phyloP scores from a whole-genome alignment of 1,139 yeast species.

The Suhomyces anneliseae region DNA sequence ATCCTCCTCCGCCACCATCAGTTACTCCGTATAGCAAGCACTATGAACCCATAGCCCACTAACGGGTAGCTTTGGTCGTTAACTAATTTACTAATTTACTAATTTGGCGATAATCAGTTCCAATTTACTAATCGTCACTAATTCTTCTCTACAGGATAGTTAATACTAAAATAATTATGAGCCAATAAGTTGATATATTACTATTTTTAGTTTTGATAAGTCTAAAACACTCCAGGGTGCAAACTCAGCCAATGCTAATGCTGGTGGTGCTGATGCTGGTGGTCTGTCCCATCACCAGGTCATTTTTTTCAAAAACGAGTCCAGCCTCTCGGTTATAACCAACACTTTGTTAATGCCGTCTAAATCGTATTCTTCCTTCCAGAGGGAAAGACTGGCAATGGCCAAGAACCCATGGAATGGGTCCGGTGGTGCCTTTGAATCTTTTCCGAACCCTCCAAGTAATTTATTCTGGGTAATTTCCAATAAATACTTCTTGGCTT shows the following conservation, averaged over 20 bases:
- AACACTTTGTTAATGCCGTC: slow-evolving; percentile 13
- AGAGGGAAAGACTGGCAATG: slow-evolving; percentile 53
- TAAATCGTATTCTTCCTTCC: slow-evolving; percentile 20
- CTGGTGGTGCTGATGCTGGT: neutral
- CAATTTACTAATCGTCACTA: no score
- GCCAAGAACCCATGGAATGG: slow-evolving; percentile 68
- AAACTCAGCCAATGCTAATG: neutral
- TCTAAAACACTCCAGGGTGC: neutral
- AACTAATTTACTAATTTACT: neutral
- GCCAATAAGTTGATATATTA: no score
- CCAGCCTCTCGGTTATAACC: slow-evolving; percentile 27
- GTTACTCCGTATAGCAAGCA: no score
- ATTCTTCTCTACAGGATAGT: no score
- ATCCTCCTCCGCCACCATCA: no score
- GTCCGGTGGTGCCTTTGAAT: slow-evolving; percentile 62
- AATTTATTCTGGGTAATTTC: slow-evolving; percentile 58
- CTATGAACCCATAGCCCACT: no score
- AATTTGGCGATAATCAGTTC: no score
- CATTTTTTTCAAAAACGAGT: slow-evolving; percentile 14
- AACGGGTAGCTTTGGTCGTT: no score
- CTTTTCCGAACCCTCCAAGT: slow-evolving; percentile 84
- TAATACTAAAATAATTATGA: no score
- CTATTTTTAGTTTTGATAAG: no score
- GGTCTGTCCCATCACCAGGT: neutral
- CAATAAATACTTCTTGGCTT: slow-evolving; percentile 51